Conservation (phyloP, 176 grass and related monocot species). For the Carex myosuroides region DNA sequence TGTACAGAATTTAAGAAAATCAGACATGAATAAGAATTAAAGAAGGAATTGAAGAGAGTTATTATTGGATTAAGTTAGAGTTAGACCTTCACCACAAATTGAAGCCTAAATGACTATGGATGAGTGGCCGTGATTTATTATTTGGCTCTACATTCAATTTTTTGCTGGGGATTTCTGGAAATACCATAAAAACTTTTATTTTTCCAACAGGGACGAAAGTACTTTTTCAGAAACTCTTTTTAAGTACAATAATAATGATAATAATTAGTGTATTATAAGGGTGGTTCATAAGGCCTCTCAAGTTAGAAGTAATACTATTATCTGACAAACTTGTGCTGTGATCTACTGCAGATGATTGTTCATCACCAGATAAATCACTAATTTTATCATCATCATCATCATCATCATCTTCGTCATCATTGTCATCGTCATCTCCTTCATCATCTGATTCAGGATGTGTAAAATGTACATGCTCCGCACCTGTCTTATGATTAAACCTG, state of each 20-base stretch:
- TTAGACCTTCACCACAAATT: not conserved
- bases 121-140: not conserved
- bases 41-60: not conserved
- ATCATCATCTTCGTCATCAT: not conserved
- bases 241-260: not conserved
- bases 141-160: not conserved
- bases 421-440: conserved; percentile 29
- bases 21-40: not conserved
- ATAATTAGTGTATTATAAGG: not conserved
- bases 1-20: not conserved
- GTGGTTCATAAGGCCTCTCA: not conserved
- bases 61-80: not conserved
- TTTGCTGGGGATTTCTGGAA: not conserved
- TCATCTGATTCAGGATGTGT: conserved; percentile 35
- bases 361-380: conserved; percentile 32
- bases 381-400: not conserved
- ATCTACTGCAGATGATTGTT: conserved; percentile 35
- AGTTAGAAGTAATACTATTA: conserved; percentile 10
- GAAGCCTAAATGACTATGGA: not conserved
- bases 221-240: not conserved
- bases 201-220: not conserved
- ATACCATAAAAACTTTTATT: not conserved
- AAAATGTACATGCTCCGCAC: conserved; percentile 82
- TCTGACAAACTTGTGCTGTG: conserved; percentile 40
- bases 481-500: conserved; percentile 98